Evolutionary conservation across 768 basidiomycete species (phyloP).

Genomic region (Phaeotremella fagi): DNA sequence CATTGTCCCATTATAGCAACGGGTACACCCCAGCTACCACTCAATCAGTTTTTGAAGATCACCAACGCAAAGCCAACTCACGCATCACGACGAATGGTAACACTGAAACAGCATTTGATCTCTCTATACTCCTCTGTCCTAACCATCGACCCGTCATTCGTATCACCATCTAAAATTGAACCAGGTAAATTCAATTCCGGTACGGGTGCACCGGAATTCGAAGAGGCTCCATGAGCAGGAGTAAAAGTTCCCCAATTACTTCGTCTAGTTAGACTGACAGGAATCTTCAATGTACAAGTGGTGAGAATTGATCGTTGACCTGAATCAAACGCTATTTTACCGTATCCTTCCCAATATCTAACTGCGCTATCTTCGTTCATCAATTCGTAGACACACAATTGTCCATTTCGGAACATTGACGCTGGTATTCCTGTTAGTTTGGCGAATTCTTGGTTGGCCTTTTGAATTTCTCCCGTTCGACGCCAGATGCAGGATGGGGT

Average conservation of each 20-base stretch:
- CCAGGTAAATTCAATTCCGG: constrained; percentile 15
- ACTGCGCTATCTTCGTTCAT: constrained; percentile 97
- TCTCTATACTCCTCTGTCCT: constrained; percentile 26
- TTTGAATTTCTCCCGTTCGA: constrained; percentile 96
- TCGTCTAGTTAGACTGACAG: constrained; percentile 29
- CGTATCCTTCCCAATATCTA: constrained; percentile 99
- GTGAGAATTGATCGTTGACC: constrained; percentile 41
- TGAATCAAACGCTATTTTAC: constrained; percentile 50
- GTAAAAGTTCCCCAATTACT: neutral
- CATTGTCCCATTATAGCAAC: constrained; percentile 47
- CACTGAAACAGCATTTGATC: constrained; percentile 48
- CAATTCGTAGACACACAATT: constrained; percentile 91
- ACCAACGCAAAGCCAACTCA: constrained; percentile 8
- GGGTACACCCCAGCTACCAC: constrained; percentile 42
- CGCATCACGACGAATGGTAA: constrained; percentile 49
- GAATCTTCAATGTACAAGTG: constrained; percentile 42
- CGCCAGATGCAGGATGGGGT: constrained; percentile 97
- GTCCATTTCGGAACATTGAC: constrained; percentile 66
- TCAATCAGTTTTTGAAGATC: neutral
- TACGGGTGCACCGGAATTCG: neutral
- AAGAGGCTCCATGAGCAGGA: neutral
- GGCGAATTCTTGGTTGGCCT: constrained; percentile 92
- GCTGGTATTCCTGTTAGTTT: constrained; percentile 60
- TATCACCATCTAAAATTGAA: constrained; percentile 21
- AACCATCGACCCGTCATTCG: constrained; percentile 35